These are phyloP conservation scores for Calonectria multiphialidica DNA, from an alignment of 2,329 filamentous ascomycete genomes.

Conservation along the genomic window DNA sequence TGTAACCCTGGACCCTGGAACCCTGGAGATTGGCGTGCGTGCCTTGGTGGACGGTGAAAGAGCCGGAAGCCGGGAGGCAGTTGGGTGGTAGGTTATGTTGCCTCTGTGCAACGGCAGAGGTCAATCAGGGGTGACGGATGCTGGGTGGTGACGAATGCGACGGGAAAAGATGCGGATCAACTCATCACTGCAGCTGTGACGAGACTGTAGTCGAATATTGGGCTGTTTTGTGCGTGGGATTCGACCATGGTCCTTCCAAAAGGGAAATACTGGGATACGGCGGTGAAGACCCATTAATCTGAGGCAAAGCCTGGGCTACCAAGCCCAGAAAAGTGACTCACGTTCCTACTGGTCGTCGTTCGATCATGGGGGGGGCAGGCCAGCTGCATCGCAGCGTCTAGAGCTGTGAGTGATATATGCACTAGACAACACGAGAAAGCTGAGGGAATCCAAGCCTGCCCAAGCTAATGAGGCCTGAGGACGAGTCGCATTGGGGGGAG, in stretches of 20 bases:
- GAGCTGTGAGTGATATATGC: conserved; percentile 28
- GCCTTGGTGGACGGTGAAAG: conserved; percentile 8
- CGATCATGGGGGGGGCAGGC: conserved; percentile 8
- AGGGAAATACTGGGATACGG: conserved; percentile 13
- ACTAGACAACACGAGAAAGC: conserved; percentile 20
- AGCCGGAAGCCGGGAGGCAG: conserved; percentile 14
- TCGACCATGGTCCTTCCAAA: not conserved
- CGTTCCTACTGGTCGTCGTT: conserved; percentile 20
- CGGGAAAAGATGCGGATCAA: conserved; percentile 31
- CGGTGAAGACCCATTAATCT: conserved; percentile 18
- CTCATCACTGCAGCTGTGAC: conserved; percentile 33
- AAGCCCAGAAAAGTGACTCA: conserved; percentile 23
- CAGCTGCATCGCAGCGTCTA: conserved; percentile 20
- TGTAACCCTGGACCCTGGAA: conserved; percentile 28
- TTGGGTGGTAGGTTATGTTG: conserved; percentile 30
- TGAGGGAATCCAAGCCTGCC: conserved; percentile 4
- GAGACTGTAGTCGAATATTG: conserved; percentile 20
- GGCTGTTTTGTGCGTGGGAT: conserved; percentile 4
- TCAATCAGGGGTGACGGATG: conserved; percentile 26
- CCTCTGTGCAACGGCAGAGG: conserved; percentile 24
- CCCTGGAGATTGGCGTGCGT: conserved; percentile 20
- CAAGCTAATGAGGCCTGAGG: conserved; percentile 2
- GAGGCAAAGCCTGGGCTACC: conserved; percentile 13
- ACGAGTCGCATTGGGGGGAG: not conserved
- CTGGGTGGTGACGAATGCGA: conserved; percentile 20